Conservation (phyloP, 2,329 filamentous ascomycete species). For the Botrytis sinoallii region DNA sequence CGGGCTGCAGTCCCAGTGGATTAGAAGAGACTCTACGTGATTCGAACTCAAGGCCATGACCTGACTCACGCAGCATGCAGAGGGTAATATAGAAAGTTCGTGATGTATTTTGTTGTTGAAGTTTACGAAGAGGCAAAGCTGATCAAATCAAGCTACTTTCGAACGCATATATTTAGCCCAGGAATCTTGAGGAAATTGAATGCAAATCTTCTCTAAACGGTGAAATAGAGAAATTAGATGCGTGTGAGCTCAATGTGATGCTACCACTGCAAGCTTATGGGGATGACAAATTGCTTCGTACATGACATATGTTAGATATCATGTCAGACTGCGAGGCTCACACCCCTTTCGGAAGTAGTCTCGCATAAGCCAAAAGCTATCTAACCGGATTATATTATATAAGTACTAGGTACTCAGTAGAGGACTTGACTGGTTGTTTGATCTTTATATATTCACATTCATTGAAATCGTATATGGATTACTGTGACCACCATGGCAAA, state of each 20-base stretch:
- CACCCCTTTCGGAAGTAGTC: neutral
- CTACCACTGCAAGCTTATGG: neutral
- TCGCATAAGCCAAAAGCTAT: neutral
- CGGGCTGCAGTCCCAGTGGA: neutral
- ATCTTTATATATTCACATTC: neutral
- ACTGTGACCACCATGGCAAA: neutral
- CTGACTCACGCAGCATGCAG: rapidly evolving
- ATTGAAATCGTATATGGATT: neutral
- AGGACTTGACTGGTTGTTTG: neutral
- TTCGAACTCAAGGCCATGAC: neutral
- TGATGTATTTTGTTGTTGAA: neutral
- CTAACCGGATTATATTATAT: neutral
- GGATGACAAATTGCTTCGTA: neutral
- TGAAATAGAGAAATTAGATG: neutral
- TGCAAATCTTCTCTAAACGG: neutral
- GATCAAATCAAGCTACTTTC: neutral
- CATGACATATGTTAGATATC: neutral
- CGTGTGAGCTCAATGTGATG: neutral
- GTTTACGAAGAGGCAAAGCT: neutral
- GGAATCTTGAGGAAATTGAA: neutral
- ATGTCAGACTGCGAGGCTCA: neutral
- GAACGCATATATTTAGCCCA: neutral
- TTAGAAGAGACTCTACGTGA: neutral
- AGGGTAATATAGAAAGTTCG: neutral
- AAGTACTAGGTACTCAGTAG: neutral